These are phyloP conservation scores for Ajuga reptans DNA, from an alignment of 305 asterid species.

Conservation along the genomic window DNA sequence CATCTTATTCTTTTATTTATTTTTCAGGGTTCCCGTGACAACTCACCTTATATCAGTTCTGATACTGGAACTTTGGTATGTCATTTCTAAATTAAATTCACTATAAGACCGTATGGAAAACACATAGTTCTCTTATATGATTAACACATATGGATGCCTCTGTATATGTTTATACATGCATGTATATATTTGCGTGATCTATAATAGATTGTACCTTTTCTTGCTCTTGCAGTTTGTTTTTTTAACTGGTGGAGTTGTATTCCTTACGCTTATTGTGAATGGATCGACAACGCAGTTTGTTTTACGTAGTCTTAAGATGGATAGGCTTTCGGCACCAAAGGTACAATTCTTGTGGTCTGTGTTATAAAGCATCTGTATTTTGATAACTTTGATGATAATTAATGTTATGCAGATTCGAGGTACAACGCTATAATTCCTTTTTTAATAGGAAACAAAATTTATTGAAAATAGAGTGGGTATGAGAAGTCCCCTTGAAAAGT, in stretches of 20 bases:
- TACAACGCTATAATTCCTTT: background rate
- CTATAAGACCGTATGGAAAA: background rate
- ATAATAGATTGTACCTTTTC: constrained; percentile 13
- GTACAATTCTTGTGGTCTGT: constrained; percentile 32
- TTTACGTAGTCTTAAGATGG: constrained; percentile 61
- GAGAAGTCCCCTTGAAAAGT: no score
- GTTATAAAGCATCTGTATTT: constrained; percentile 9
- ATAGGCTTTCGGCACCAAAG: constrained; percentile 74
- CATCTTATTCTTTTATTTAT: constrained; percentile 21
- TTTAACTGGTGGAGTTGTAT: constrained; percentile 93
- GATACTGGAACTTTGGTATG: constrained; percentile 92
- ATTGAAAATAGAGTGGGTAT: no score
- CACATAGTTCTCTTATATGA: background rate
- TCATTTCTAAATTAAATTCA: constrained; percentile 16
- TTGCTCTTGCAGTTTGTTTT: constrained; percentile 80
- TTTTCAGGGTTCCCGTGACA: constrained; percentile 73
- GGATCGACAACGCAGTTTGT: constrained; percentile 94
- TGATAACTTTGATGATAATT: background rate
- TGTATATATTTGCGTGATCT: constrained; percentile 13
- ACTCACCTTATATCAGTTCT: constrained; percentile 51
- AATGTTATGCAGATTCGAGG: background rate
- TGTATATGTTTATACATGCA: background rate
- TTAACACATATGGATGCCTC: background rate
- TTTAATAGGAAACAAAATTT: no score
- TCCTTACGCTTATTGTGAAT: constrained; percentile 85